These are phyloP conservation scores for Macadamia tetraphylla DNA, from an alignment of 164 flowering plant genomes.

Conservation along the genomic window DNA sequence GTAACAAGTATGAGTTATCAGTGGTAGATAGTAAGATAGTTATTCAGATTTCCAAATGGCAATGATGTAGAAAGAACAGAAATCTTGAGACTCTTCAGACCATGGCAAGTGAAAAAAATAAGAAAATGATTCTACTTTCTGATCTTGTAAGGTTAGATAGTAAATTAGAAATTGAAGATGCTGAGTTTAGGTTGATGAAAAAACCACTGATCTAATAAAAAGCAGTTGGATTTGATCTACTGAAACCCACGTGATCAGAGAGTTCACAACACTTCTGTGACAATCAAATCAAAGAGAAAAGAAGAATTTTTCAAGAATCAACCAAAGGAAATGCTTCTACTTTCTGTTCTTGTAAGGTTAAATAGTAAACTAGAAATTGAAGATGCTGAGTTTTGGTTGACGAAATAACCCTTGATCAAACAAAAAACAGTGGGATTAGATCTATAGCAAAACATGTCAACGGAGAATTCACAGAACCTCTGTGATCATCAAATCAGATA, in stretches of 20 bases:
- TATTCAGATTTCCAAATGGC: background rate
- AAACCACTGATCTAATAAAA: too few species aligned
- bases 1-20: slow-evolving; percentile 7
- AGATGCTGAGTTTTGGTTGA: background rate
- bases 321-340: background rate
- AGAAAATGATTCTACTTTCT: background rate
- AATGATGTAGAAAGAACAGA: background rate
- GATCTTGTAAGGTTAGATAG: too few species aligned
- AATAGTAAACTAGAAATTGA: too few species aligned
- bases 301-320: background rate
- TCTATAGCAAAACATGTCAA: background rate
- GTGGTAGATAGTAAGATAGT: background rate
- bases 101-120: background rate
- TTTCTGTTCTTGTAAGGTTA: too few species aligned
- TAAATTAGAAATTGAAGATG: too few species aligned
- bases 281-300: background rate
- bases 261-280: too few species aligned
- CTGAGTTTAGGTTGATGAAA: too few species aligned
- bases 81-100: background rate
- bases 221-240: too few species aligned
- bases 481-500: background rate
- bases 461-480: too few species aligned
- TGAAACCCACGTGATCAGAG: too few species aligned
- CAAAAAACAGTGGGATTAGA: background rate
- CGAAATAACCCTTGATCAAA: background rate